These are phyloP conservation scores for Sarcomyxa edulis DNA, from an alignment of 768 basidiomycete species.

Conservation along the genomic window DNA sequence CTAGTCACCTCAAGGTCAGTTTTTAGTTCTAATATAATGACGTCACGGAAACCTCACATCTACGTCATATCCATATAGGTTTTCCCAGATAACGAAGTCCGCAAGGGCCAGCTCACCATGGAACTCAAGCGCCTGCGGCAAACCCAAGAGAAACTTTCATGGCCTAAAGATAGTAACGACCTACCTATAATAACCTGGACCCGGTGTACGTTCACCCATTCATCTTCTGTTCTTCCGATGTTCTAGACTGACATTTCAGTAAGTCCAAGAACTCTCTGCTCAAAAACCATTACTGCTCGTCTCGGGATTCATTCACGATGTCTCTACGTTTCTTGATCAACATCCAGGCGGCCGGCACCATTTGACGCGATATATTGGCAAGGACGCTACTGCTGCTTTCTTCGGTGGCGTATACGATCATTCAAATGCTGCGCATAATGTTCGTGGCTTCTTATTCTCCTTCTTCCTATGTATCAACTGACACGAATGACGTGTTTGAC, in stretches of 20 bases:
- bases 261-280: slow-evolving; percentile 76
- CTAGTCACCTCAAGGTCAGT: slow-evolving; percentile 64
- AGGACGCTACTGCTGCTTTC: slow-evolving; percentile 89
- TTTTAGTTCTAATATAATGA: background rate
- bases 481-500: slow-evolving; percentile 2
- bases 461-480: background rate
- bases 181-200: slow-evolving; percentile 84
- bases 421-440: slow-evolving; percentile 83
- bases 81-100: slow-evolving; percentile 51
- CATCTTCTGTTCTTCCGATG: background rate
- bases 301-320: slow-evolving; percentile 90
- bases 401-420: slow-evolving; percentile 89
- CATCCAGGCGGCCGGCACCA: slow-evolving; percentile 90
- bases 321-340: slow-evolving; percentile 76
- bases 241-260: slow-evolving; percentile 7
- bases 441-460: slow-evolving; percentile 22
- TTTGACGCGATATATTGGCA: slow-evolving; percentile 78
- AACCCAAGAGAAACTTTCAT: slow-evolving; percentile 67
- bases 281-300: slow-evolving; percentile 80
- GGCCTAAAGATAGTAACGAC: slow-evolving; percentile 73
- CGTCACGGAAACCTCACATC: background rate
- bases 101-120: slow-evolving; percentile 93
- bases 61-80: slow-evolving; percentile 18
- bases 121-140: slow-evolving; percentile 79
- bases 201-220: slow-evolving; percentile 49